Conservation (phyloP, 306 rosid genomes). For the Cicer arietinum region DNA sequence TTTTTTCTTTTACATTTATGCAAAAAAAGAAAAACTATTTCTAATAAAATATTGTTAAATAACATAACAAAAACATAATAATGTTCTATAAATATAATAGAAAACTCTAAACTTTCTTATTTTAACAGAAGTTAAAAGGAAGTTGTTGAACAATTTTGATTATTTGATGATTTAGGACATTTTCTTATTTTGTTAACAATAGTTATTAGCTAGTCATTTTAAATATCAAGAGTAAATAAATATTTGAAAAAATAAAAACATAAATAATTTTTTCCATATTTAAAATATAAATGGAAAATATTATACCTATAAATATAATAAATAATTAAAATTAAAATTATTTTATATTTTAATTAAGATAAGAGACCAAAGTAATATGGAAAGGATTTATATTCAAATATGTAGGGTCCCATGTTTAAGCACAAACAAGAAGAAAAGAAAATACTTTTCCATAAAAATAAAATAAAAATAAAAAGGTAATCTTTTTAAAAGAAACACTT, state of each 20-base stretch:
- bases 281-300: not conserved
- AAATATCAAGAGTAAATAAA: not conserved
- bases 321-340: not conserved
- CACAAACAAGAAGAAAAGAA: conserved; percentile 12
- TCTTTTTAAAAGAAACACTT: conserved; percentile 42
- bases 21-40: too few relatives aligned
- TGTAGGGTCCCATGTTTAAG: conserved; percentile 46
- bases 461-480: conserved; percentile 28
- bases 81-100: too few relatives aligned
- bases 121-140: too few relatives aligned
- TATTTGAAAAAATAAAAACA: too few relatives aligned
- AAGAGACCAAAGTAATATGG: conserved; percentile 9
- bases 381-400: conserved; percentile 30
- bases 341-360: not conserved
- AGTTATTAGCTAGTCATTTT: not conserved
- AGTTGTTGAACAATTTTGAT: not conserved
- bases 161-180: too few relatives aligned
- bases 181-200: not conserved
- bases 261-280: not conserved
- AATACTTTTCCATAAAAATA: conserved; percentile 33
- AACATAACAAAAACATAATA: too few relatives aligned
- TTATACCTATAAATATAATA: not conserved
- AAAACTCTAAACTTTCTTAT: too few relatives aligned
- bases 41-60: too few relatives aligned
- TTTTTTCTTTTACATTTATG: too few relatives aligned